phyloP scores from a whole-genome alignment of 2,329 filamentous ascomycete species.

The Didymosphaeria variabile region DNA sequence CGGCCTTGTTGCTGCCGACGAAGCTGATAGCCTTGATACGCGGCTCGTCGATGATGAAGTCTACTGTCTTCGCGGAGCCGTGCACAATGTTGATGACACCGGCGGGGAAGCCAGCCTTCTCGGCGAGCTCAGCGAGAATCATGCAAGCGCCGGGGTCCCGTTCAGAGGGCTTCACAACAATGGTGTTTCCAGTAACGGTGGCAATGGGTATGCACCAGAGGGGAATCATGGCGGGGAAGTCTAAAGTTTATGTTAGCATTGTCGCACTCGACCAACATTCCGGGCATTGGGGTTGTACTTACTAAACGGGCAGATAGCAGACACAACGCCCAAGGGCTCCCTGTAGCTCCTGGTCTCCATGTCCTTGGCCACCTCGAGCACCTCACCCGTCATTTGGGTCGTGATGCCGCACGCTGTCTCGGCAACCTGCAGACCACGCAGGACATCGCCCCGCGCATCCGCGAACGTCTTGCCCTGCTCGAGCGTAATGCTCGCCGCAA shows the following conservation, averaged over 20 bases:
- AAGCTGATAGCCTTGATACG: conserved; percentile 88
- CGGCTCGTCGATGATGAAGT: conserved; percentile 87
- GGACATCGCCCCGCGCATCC: conserved; percentile 82
- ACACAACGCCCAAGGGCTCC: conserved; percentile 82
- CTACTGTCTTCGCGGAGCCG: conserved; percentile 80
- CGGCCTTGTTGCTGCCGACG: conserved; percentile 86
- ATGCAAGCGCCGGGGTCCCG: conserved; percentile 84
- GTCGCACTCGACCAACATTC: neutral
- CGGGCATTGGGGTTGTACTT: conserved; percentile 44
- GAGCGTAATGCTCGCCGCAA: conserved; percentile 84
- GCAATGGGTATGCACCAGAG: conserved; percentile 91
- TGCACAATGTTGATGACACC: conserved; percentile 87
- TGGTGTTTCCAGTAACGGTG: conserved; percentile 82
- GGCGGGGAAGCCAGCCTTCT: conserved; percentile 82
- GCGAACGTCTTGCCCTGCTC: conserved; percentile 91
- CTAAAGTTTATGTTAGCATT: conserved; percentile 54
- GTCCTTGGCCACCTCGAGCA: conserved; percentile 86
- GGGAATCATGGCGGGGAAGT: conserved; percentile 92
- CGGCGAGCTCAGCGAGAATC: conserved; percentile 82
- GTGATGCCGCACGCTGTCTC: conserved; percentile 84
- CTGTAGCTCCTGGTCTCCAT: conserved; percentile 88
- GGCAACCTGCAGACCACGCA: conserved; percentile 83
- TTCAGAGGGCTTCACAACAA: conserved; percentile 87
- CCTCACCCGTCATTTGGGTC: conserved; percentile 82
- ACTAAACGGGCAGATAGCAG: conserved; percentile 90